Evolutionary conservation across 2,329 filamentous ascomycete genomes (phyloP).

Genomic region (Pseudogymnoascus sp.): DNA sequence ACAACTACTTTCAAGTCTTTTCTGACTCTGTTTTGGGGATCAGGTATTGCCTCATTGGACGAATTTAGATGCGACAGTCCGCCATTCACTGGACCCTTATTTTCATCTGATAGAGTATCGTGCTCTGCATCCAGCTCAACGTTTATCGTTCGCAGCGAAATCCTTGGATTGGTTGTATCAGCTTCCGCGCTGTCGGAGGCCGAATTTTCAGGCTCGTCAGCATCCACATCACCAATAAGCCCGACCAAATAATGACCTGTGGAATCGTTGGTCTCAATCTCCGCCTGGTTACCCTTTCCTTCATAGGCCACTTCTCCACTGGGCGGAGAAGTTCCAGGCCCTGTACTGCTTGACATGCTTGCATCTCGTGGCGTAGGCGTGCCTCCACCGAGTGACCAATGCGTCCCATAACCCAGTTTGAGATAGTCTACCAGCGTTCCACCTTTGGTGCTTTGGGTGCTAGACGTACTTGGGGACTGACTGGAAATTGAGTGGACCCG

Average conservation of each 20-base stretch:
- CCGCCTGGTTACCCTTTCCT: neutral
- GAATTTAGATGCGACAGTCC: conserved; percentile 22
- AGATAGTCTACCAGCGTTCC: conserved; percentile 53
- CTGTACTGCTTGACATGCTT: neutral
- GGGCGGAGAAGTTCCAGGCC: neutral
- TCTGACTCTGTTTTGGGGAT: conserved; percentile 47
- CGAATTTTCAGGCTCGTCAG: conserved; percentile 25
- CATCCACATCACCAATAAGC: conserved; percentile 56
- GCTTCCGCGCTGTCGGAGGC: conserved; percentile 9
- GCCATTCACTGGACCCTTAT: conserved; percentile 29
- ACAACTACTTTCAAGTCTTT: conserved; percentile 60
- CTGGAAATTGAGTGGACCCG: conserved; percentile 11
- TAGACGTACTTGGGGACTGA: conserved; percentile 11
- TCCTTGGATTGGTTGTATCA: conserved; percentile 42
- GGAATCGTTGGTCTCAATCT: conserved; percentile 16
- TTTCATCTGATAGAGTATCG: conserved; percentile 35
- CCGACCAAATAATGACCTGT: conserved; percentile 58
- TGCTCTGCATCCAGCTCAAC: conserved; percentile 50
- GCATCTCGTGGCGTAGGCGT: conserved; percentile 13
- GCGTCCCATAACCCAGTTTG: conserved; percentile 60
- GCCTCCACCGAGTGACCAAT: conserved; percentile 46
- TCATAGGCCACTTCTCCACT: neutral
- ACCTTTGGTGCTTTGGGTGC: neutral
- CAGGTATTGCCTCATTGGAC: conserved; percentile 26
- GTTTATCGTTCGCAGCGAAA: conserved; percentile 57